Base-by-base conservation (phyloP, 768 basidiomycete species). In the Symmetrospora coprosmae region DNA sequence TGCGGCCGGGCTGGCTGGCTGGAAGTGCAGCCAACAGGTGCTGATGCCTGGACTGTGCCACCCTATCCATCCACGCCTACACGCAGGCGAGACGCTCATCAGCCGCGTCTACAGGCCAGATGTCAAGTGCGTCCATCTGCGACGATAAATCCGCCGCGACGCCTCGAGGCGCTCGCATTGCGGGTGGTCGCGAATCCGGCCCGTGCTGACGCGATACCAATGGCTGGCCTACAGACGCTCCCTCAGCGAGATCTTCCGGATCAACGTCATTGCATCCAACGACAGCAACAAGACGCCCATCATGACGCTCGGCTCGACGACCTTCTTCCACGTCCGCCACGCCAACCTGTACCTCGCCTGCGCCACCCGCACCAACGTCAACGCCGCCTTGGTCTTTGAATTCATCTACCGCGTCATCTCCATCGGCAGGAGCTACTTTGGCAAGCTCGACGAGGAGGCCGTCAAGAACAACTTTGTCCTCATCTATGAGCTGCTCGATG, bases 381-480 rank as follows among this genome's bases (percentile, higher is more conserved):
- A 96, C 67, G 94, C 92, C 2, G 94, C 94, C 0, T 81, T 99
- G 35, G 86, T 97, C 14, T 99, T 97, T 75, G 94, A 99, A 72
- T 97, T 88, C 73, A 83, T 87, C 72, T 99, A 97, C 75, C 83
- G 88, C 33, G 92, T 99, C 74, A 88, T 91, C 72, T 81, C 83
- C 64, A 94, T 97, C 67, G 85, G 84, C 64, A 86, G 87, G 72
- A 83, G 87, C 5, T 99, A 99, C 76, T 99, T 97, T 75, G 89
- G 91, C 43, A 97, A 96, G 74, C 81, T 99, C 23, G 94, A 99
- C 70, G 94, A 99, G 72, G 92, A 96, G 72, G 81, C 86, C 21
- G 84, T 99, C 66, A 99, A 97, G 82, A 97, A 92, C 73, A 99
- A 99, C 75, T 99, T 99, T 73, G 90, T 91, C 41, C 76, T 99